Percentiles rank a stretch among this genome's conserved stretches.
Conservation (phyloP, 2,329 filamentous ascomycete genomes). For the Calonectria hongkongensis region DNA sequence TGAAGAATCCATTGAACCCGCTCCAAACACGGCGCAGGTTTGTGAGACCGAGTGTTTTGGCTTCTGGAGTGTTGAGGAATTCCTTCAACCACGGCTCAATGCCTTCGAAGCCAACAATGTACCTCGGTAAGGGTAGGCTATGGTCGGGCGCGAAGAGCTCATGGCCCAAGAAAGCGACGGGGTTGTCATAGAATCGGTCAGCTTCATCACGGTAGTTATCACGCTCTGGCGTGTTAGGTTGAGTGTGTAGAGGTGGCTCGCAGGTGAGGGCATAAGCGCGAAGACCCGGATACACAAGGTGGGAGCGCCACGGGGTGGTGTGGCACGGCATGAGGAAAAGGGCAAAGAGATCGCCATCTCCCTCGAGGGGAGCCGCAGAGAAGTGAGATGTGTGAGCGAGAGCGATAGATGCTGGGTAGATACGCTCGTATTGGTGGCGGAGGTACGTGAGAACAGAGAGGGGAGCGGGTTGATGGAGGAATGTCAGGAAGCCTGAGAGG, state of each 20-base stretch:
- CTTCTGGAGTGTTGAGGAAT: constrained; percentile 65
- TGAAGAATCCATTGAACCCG: constrained; percentile 77
- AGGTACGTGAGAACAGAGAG: constrained; percentile 85
- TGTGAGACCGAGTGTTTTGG: constrained; percentile 63
- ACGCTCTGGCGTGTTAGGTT: constrained; percentile 76
- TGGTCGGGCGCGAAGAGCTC: constrained; percentile 67
- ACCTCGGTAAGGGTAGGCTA: constrained; percentile 66
- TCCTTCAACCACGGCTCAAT: constrained; percentile 68
- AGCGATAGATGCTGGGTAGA: constrained; percentile 64
- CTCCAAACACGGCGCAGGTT: constrained; percentile 70
- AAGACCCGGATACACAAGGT: constrained; percentile 85
- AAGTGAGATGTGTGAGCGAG: constrained; percentile 48
- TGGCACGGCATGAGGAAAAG: constrained; percentile 97
- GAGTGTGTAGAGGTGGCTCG: constrained; percentile 86
- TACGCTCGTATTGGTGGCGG: constrained; percentile 80
- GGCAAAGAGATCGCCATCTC: constrained; percentile 72
- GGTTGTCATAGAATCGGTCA: constrained; percentile 89
- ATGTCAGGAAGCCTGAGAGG: constrained; percentile 83
- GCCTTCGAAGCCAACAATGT: constrained; percentile 77
- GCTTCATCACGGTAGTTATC: constrained; percentile 88
- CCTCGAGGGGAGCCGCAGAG: constrained; percentile 54
- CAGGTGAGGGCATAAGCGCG: constrained; percentile 91
- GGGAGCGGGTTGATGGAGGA: constrained; percentile 87
- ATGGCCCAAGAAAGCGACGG: constrained; percentile 71
- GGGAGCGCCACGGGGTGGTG: constrained; percentile 94